Conservation (phyloP, 2,329 filamentous ascomycete genomes). For the Xylaria sp. region DNA sequence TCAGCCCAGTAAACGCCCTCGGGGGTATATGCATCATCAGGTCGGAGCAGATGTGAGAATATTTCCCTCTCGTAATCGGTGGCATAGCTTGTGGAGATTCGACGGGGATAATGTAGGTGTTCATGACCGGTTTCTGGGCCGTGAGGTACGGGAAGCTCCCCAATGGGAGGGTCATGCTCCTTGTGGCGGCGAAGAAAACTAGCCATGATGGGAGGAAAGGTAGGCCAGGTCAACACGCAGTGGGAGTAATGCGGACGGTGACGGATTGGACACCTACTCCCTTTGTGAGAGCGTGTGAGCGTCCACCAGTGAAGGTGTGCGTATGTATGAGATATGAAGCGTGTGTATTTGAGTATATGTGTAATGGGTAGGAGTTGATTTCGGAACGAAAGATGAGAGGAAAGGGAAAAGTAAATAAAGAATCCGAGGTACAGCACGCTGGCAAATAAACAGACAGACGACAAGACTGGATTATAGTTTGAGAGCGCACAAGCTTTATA, state of each 20-base stretch:
- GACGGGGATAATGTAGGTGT: slow-evolving; percentile 52
- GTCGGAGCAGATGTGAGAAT: slow-evolving; percentile 82
- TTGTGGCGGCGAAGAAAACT: slow-evolving; percentile 47
- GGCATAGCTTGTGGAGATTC: slow-evolving; percentile 46
- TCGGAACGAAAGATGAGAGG: no score
- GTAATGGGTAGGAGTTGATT: no score
- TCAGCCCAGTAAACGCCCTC: slow-evolving; percentile 95
- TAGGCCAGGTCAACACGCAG: background rate
- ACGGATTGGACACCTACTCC: slow-evolving; percentile 10
- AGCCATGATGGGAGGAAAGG: slow-evolving; percentile 40
- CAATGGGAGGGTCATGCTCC: slow-evolving; percentile 51
- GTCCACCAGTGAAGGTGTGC: no score
- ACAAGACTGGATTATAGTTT: background rate
- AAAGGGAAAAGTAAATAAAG: no score
- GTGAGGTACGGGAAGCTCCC: slow-evolving; percentile 63
- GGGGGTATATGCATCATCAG: slow-evolving; percentile 83
- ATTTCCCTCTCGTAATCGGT: slow-evolving; percentile 60
- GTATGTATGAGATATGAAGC: background rate
- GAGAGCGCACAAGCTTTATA: background rate
- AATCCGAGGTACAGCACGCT: no score
- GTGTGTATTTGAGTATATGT: no score
- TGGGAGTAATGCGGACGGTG: slow-evolving; percentile 4
- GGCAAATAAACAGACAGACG: no score
- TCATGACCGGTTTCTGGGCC: slow-evolving; percentile 56
- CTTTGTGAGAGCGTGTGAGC: background rate